Evolutionary conservation across 1,139 yeast genomes (phyloP).

Genomic region (Nadsonia commutata): DNA sequence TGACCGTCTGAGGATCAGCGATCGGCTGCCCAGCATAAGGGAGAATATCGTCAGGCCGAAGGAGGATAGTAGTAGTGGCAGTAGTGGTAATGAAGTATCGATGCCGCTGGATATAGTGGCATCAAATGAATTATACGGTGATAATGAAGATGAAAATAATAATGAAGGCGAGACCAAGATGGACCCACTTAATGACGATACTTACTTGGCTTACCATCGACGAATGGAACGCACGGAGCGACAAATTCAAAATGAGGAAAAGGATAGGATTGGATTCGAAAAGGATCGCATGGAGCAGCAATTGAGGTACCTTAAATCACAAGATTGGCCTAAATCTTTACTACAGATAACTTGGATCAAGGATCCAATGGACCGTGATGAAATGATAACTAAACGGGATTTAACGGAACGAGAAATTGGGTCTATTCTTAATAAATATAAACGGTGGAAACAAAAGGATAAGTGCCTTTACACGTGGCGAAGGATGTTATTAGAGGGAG

Average conservation of each 20-base stretch:
- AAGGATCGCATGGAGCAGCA: constrained; percentile 36
- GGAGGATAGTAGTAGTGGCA: neutral
- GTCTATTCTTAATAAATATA: constrained; percentile 33
- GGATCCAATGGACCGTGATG: constrained; percentile 32
- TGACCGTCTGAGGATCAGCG: no score
- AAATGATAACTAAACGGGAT: constrained; percentile 34
- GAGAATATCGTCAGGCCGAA: neutral
- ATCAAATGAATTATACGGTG: neutral
- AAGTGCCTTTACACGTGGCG: constrained; percentile 8
- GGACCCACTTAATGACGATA: constrained; percentile 35
- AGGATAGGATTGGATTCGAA: constrained; percentile 35
- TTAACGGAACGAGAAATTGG: constrained; percentile 40
- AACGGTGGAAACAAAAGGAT: constrained; percentile 26
- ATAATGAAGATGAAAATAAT: neutral
- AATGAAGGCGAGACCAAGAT: constrained; percentile 1
- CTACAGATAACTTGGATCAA: constrained; percentile 40
- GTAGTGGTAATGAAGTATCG: neutral
- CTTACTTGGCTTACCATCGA: constrained; percentile 38
- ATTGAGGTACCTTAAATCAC: constrained; percentile 31
- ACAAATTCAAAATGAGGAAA: constrained; percentile 44
- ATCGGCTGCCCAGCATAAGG: no score
- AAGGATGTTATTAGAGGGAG: neutral
- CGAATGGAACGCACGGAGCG: constrained; percentile 55
- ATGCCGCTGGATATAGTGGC: neutral
- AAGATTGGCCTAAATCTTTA: constrained; percentile 42